Base-by-base conservation (phyloP, 2,329 filamentous ascomycete genomes). In the Colletotrichum neosansevieriae region DNA sequence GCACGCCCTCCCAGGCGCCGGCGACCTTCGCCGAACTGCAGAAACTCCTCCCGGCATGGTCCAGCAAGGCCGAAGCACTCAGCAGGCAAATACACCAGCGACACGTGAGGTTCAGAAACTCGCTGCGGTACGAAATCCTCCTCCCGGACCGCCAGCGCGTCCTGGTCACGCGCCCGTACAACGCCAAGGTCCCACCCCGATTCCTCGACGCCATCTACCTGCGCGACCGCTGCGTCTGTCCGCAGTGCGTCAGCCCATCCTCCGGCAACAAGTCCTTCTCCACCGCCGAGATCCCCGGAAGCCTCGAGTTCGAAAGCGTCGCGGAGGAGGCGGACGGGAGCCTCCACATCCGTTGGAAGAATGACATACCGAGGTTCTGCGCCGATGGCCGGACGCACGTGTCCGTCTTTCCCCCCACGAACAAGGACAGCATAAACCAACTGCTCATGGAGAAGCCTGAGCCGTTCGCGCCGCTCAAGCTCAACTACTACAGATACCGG, bases 211-310 rank as follows among this genome's bases (percentile, higher is more conserved):
- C 73, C 1, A 50, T 70, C 53, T 79, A 75, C 64, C 77, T 89
- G 15, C 86, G 88, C 29, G 88, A 90, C 72, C 78, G 79, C 19
- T 90, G 88, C 72, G 75, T 78, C 40, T 91, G 88, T 72, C 64
- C 76, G 0, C 72, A 73, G 11, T 91, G 88, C 75, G 81, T 86
- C 59, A 85, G 89, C 69, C 79, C 80, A 1, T 81, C 85, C n/a
- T 89, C 88, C 1, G 87, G 87, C 50, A 88, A 90, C 70, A 88
- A 89, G 75, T 85, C 79, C 67, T 85, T 84, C 72, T 78, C 79
- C 1, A 83, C 81, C 4, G 76, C 77, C 32, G 79, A 83, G 36
- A 77, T 86, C 5, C 78, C 79, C 6, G 24, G 70, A 2, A 54
- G 73, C 11, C 79, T 83, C 32, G 57, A 70, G 12, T 75, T 84